These are phyloP conservation scores for Fraxinus angustifolia DNA, from an alignment of 305 asterid genomes.

Conservation along the genomic window DNA sequence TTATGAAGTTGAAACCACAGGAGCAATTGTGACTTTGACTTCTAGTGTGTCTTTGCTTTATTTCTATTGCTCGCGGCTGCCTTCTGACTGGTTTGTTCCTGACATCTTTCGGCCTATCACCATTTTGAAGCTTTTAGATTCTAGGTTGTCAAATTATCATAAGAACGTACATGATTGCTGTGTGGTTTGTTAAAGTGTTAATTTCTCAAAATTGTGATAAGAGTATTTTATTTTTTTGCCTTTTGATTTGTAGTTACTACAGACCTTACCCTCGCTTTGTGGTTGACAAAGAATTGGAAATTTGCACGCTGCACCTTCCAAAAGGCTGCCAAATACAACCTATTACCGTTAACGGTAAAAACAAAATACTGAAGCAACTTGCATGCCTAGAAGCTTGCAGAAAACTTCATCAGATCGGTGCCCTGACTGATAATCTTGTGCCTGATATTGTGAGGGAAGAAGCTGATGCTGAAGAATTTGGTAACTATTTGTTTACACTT, in stretches of 20 bases:
- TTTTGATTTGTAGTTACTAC: slow-evolving; percentile 50
- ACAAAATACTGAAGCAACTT: slow-evolving; percentile 51
- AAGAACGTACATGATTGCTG: not conserved
- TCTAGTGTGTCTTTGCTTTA: slow-evolving; percentile 61
- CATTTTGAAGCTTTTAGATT: not conserved
- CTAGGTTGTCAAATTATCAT: not conserved
- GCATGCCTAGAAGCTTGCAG: slow-evolving; percentile 86
- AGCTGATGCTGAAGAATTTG: slow-evolving; percentile 34
- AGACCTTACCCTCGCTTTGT: slow-evolving; percentile 61
- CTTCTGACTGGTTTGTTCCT: slow-evolving; percentile 69
- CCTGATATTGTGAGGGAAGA: slow-evolving; percentile 71
- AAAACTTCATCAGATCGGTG: slow-evolving; percentile 61
- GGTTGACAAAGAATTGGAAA: slow-evolving; percentile 37
- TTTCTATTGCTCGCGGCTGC: slow-evolving; percentile 76
- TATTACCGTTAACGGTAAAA: slow-evolving; percentile 36
- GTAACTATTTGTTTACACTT: slow-evolving; percentile 27
- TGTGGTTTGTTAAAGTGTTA: not conserved
- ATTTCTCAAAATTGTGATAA: not conserved
- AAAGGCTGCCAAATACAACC: slow-evolving; percentile 56
- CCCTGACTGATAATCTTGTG: slow-evolving; percentile 67
- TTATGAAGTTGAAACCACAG: slow-evolving; percentile 58
- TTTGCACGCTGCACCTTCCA: slow-evolving; percentile 61
- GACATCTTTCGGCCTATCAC: slow-evolving; percentile 6
- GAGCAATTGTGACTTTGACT: slow-evolving; percentile 63
- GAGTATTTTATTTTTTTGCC: not conserved